Evolutionary conservation across 352 stramenopile species (phyloP), one percentile per base, ranked within the genome.

Genomic region (Pythium aristosporum): DNA sequence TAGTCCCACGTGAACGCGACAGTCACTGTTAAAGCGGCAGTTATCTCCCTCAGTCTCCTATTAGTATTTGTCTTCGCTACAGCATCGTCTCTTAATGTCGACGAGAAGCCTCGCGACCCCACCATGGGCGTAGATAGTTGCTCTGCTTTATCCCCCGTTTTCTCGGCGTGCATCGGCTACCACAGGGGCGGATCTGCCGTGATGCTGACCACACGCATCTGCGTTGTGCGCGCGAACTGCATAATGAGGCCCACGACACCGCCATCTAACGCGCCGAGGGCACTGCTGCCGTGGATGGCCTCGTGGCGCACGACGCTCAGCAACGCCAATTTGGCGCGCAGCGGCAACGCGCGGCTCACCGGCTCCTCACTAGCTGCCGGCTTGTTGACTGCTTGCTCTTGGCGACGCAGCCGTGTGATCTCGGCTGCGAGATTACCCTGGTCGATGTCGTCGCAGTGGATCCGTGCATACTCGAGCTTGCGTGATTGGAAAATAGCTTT

Each of bases 371-470:
- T 53, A 11, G 21, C 44, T 9, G 25, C 9, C 21, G 11, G n/a
- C 2, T 28, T 50, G 18, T 21, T 30, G 36, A 16, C 25, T 23
- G 50, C 25, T 11, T 53, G 23, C n/a, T 61, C 55, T 30, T 61
- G 21, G 23, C 55, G 56, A 16, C 56, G 56, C 28, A 65, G 49
- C 36, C 34, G 34, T 18, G 36, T 53, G 15, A 65, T 48, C 58
- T 65, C 58, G 37, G 36, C 58, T 13, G 25, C 41, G 28, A 58
- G 58, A 37, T 65, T 46, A 23, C 51, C 44, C 16, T 61, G 43
- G 34, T 67, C 60, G 25, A 52, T 21, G 28, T 59, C 43, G 11
- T 49, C 51, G 51, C 60, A 67, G 18, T 67, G 60, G 30, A 67
- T 55, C 1, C 60, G 60, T 12, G 55, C 51, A 51, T 54, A 67